Conservation (phyloP, 2,329 filamentous ascomycete genomes). For the Pseudocercospora eumusae region DNA sequence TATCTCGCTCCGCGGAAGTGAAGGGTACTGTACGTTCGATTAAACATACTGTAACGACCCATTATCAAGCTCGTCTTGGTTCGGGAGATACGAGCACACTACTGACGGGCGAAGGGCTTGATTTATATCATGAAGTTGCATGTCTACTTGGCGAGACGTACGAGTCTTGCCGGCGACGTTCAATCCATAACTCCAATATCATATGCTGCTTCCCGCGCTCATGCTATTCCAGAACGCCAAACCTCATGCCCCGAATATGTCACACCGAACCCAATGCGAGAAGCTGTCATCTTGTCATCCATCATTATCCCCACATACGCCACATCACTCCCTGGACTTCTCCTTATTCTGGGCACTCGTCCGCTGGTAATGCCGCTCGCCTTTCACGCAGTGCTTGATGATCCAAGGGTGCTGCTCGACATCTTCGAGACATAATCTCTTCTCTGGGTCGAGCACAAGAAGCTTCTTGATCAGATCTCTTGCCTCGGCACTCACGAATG, state of each 20-base stretch:
- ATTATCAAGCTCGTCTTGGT: no score
- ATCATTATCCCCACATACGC: constrained; percentile 1
- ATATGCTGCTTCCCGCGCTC: not conserved
- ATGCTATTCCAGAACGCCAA: constrained; percentile 6
- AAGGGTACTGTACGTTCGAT: not conserved
- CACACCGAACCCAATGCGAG: constrained; percentile 14
- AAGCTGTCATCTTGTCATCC: constrained; percentile 1
- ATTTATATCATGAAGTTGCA: not conserved
- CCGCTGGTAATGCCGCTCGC: constrained; percentile 49
- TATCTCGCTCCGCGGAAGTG: not conserved
- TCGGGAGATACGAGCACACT: not conserved
- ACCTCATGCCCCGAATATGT: not conserved
- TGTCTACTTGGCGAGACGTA: not conserved
- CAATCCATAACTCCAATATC: not conserved
- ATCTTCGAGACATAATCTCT: constrained; percentile 85
- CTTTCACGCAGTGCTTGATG: constrained; percentile 80
- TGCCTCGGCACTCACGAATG: constrained; percentile 86
- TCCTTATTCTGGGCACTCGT: constrained; percentile 41
- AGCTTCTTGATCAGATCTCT: constrained; percentile 88
- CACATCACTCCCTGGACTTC: constrained; percentile 18
- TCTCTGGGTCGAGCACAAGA: constrained; percentile 89
- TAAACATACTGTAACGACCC: not conserved
- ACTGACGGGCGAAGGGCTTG: not conserved
- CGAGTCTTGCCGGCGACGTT: not conserved
- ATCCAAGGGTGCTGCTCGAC: constrained; percentile 95